Percentiles rank a stretch among this genome's conserved stretches.
phyloP scores from a whole-genome alignment of 164 flowering plant species.

The Sextonia rubra region DNA sequence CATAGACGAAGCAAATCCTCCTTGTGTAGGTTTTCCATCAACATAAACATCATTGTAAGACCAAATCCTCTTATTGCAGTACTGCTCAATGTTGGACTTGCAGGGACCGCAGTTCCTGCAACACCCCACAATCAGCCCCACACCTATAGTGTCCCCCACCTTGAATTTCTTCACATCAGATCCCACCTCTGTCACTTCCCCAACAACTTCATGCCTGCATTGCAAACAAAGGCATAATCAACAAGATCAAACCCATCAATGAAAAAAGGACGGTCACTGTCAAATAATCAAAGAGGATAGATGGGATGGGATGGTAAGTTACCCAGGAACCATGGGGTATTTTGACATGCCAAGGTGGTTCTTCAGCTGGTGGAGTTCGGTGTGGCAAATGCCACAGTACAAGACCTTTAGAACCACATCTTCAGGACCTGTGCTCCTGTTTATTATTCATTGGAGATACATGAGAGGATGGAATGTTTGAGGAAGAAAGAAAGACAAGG shows the following conservation, averaged over 20 bases:
- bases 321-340: constrained; percentile 66
- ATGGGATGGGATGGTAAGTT: constrained; percentile 25
- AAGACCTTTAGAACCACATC: constrained; percentile 65
- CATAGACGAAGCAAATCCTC: constrained; percentile 76
- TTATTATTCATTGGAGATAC: background rate
- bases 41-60: constrained; percentile 77
- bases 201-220: constrained; percentile 63
- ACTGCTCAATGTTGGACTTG: constrained; percentile 73
- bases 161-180: constrained; percentile 37
- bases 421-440: constrained; percentile 78
- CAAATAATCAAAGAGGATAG: background rate
- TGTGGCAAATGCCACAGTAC: constrained; percentile 55
- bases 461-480: too few relatives aligned
- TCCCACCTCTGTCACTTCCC: constrained; percentile 55
- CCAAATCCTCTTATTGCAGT: constrained; percentile 90
- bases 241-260: background rate
- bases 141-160: constrained; percentile 57
- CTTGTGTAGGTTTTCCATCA: constrained; percentile 93
- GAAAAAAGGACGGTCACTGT: background rate
- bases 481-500: background rate
- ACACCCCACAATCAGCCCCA: constrained; percentile 48
- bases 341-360: constrained; percentile 32
- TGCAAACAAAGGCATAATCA: too few relatives aligned
- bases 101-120: constrained; percentile 64
- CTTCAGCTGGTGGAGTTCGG: constrained; percentile 52